A percentile compares a stretch with the other conserved stretches of the same genome.
Evolutionary conservation across 163 green algal species (phyloP).

Genomic region (Chlorella variabilis): DNA sequence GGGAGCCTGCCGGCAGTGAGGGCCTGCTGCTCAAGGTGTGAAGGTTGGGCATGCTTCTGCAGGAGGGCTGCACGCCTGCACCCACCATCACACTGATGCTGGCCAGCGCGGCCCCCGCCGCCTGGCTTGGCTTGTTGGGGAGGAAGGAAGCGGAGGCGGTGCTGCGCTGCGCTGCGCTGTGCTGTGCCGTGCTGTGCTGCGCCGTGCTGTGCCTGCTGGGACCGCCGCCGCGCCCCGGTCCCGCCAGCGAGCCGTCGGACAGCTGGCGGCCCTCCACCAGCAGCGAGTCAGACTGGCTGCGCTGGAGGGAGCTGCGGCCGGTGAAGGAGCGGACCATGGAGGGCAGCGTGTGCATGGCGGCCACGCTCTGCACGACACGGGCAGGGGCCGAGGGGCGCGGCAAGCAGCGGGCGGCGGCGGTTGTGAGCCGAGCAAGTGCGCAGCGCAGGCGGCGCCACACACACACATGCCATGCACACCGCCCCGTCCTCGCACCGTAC

Average conservation of each 20-base stretch:
- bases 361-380: constrained; percentile 6
- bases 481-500: no score
- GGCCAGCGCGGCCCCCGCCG: background rate
- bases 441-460: no score
- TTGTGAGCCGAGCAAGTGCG: no score
- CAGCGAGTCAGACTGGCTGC: background rate
- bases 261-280: constrained; percentile 2
- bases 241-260: constrained; percentile 1
- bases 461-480: no score
- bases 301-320: background rate
- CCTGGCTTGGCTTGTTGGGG: background rate
- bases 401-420: no score
- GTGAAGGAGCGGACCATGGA: constrained; percentile 18
- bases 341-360: constrained; percentile 21
- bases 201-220: background rate
- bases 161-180: no score
- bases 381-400: background rate
- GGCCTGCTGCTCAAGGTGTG: background rate
- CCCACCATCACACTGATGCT: constrained; percentile 11
- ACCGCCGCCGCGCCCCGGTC: background rate
- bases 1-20: background rate
- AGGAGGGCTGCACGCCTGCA: constrained; percentile 9
- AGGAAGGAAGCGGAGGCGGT: background rate
- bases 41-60: constrained; percentile 16
- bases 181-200: no score